Base-by-base conservation (phyloP, 352 stramenopile genomes). In the Halophytophthora batemanensis region DNA sequence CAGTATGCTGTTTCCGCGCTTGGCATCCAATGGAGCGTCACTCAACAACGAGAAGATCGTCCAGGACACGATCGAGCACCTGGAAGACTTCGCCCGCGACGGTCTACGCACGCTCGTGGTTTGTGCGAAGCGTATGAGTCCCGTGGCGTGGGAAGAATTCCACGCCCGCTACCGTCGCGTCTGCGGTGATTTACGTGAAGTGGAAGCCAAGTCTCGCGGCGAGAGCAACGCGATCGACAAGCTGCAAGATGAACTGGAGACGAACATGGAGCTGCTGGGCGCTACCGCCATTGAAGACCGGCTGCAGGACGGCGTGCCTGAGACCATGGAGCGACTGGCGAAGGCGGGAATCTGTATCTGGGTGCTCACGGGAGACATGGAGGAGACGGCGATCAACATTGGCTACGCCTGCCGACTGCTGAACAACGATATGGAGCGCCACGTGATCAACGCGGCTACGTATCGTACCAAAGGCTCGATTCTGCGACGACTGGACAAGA, bases 381-480 rank as follows among this genome's bases (percentile, higher is more conserved):
- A 94, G 61, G 86, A 96, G 53, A 96, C 86, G 8, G 86, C 86
- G 0, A 94, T 94, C 42, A 96, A 96, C 57, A 94, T 96, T 61
- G 80, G 80, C 3, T 96, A 87, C 31, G 86, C 84, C 13, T 96
- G 84, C 31, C 80, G 76, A 2, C 63, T 96, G 35, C 64, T 95
- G 3, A 98, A 93, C 45, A 96, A 96, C 36, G 93, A 96, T 50
- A 98, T 98, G 95, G 74, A 97, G 45, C 72, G 82, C n/a, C 74
- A 90, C 31, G 77, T 95, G 41, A 86, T 95, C 40, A 95, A 92
- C 46, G 59, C 66, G 5, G 61, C 69, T 5, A 82, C 63, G 29
- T 92, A 83, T 42, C 74, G 64, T 8, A 82, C 84, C 0, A 89
- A 90, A 44, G 78, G 79, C 1, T 71, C 69, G 0, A 77, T 90